These are phyloP conservation scores for Suillus variegatus DNA, from an alignment of 768 basidiomycete genomes.

Conservation along the genomic window DNA sequence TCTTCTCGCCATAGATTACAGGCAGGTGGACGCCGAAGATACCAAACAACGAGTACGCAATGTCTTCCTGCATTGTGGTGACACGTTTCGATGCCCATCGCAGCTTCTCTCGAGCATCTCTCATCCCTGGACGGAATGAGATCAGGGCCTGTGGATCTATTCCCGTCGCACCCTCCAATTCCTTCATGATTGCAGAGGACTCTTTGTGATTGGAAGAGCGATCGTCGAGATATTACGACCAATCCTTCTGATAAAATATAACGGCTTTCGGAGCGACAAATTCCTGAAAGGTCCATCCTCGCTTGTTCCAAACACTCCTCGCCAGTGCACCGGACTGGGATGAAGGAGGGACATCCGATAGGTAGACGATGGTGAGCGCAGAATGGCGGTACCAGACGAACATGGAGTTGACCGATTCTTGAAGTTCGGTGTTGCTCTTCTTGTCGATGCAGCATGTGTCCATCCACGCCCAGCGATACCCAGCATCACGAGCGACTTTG, in stretches of 20 bases:
- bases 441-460: background rate
- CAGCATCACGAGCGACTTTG: background rate
- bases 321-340: background rate
- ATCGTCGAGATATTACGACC: background rate
- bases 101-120: background rate
- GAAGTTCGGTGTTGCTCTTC: background rate
- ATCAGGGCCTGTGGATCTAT: background rate
- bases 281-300: background rate
- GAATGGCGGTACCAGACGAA: background rate
- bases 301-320: background rate
- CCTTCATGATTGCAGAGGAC: background rate
- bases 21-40: background rate
- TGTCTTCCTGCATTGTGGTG: background rate
- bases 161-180: background rate
- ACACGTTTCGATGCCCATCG: background rate
- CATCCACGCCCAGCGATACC: background rate
- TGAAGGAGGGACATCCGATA: background rate
- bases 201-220: background rate
- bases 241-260: background rate
- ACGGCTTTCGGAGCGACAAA: background rate
- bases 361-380: background rate
- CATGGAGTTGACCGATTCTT: background rate
- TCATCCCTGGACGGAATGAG: background rate
- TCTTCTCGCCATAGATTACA: background rate
- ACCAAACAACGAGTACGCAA: background rate